Evolutionary conservation across 805 yeast genomes (phyloP).

Genomic region (Yarrowia sp.): DNA sequence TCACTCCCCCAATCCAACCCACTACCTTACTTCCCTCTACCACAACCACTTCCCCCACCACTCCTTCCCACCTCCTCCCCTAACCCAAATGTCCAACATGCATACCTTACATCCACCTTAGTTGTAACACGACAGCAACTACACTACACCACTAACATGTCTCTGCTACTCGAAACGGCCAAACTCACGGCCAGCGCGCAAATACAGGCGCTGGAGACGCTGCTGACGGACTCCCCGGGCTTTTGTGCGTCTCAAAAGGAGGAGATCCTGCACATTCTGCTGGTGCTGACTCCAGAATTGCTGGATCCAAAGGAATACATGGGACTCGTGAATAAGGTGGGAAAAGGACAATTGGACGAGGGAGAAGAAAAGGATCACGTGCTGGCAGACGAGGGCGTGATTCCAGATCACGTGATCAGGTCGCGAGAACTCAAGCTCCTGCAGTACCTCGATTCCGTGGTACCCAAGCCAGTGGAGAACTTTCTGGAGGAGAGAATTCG

Average conservation of each 20-base stretch:
- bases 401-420: conserved; percentile 17
- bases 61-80: not conserved
- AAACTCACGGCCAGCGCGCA: conserved; percentile 15
- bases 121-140: not conserved
- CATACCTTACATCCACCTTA: not conserved
- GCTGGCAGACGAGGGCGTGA: not conserved
- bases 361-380: conserved; percentile 10
- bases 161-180: conserved; percentile 23
- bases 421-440: conserved; percentile 15
- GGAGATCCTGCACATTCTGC: conserved; percentile 17
- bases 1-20: too few relatives aligned
- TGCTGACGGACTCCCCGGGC: conserved; percentile 13
- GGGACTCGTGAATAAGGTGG: conserved; percentile 19
- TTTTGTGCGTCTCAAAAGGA: conserved; percentile 5
- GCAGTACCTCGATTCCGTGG: conserved; percentile 9
- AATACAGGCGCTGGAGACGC: conserved; percentile 15
- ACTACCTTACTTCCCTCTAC: not conserved
- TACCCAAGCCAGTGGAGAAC: conserved; percentile 7
- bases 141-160: not conserved
- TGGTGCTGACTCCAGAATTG: conserved; percentile 33
- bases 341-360: conserved; percentile 10
- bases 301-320: conserved; percentile 29
- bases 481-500: conserved; percentile 31
- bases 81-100: conserved; percentile 3
- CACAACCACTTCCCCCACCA: not conserved